Evolutionary conservation across 139 green algal species (phyloP), one percentile per base, ranked within the genome.

Genomic region (Tetradesmus lagerheimii): DNA sequence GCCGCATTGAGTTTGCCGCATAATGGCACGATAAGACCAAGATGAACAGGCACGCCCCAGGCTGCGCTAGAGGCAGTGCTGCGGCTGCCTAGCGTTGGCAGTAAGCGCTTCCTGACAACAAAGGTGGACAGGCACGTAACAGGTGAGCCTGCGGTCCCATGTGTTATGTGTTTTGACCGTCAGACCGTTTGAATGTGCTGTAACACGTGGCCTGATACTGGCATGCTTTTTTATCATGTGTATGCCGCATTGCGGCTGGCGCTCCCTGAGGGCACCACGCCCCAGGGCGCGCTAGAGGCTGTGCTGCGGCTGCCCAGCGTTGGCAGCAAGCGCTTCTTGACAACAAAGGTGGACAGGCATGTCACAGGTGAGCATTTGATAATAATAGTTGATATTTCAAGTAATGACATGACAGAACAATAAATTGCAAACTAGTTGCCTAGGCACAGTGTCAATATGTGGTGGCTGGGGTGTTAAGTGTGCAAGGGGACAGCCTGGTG

Each of bases 51-150:
- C 37, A 94, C 83, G 5, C 18, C 80, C 0, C 39, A 74, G 45
- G 91, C 91, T 31, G 94, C 97, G 11, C 95, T 99, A 77, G 75
- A 96, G 39, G 90, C 91, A 6, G 96, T 99, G 91, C 94, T 99
- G 89, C 89, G 95, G 31, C 93, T 99, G 91, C 98, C 97, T 12
- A 93, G 92, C 16, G 98, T 99, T 0, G 96, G 96, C 94, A 99
- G 96, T 76, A 99, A 99, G 94, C 95, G 98, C 74, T 99, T 99
- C 96, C 94, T 99, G n/a, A 99, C 98, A 87, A 99, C 96, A 91
- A 99, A 99, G 95, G 98, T 99, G 29, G 96, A 99, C 94, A 92
- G 97, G 43, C 97, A 93, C 88, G 97, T 99, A 23, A 98, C 96
- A 83, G 96, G 94, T 95, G 78, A 27, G 64, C 34, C n/a, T n/a